Evolutionary conservation across 176 grass and related monocot species (phyloP), one percentile per base, ranked within the genome.

Genomic region (Avena atlantica): DNA sequence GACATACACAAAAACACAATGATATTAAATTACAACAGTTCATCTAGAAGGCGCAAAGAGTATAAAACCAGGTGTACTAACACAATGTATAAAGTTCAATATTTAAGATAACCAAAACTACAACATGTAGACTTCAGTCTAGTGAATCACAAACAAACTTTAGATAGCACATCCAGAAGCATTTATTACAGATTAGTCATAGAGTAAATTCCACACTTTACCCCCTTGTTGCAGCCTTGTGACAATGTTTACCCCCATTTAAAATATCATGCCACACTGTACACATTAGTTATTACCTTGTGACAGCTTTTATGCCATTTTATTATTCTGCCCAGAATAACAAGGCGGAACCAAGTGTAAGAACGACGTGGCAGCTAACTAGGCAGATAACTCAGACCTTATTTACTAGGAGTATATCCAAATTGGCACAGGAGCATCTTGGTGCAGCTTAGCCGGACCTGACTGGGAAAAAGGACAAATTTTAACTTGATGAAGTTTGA

Each of bases 301-400:
- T 65, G 12, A 65, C 23, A 12, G 24, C 24, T 65, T 12, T 65
- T 65, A 65, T 1, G 12, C 62, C 62, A 29, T 65, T 15, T 29
- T 65, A 25, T 64, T 64, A 64, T 64, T 64, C 61, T 64, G 23
- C 61, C 61, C 61, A 65, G 62, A 15, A 12, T 65, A 65, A 65
- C 23, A 64, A 64, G 23, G 24, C 24, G 12, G 12, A 65, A 27
- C 62, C 62, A 29, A 65, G 62, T 65, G 12, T 29, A 65, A 65
- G 24, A 65, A 65, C 29, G 24, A 29, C 4, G 62, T 29, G 24
- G 62, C 62, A 29, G 24, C 23, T 65, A 65, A 65, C 62, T 29
- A 29, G 62, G 62, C 12, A 6, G 24, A 65, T 25, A 65, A 65
- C 24, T 65, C 24, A 29, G 62, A 65, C 62, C 24, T 25, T 29